phyloP scores from a whole-genome alignment of 2,329 filamentous ascomycete species.

The Thielaviopsis ethacetica region DNA sequence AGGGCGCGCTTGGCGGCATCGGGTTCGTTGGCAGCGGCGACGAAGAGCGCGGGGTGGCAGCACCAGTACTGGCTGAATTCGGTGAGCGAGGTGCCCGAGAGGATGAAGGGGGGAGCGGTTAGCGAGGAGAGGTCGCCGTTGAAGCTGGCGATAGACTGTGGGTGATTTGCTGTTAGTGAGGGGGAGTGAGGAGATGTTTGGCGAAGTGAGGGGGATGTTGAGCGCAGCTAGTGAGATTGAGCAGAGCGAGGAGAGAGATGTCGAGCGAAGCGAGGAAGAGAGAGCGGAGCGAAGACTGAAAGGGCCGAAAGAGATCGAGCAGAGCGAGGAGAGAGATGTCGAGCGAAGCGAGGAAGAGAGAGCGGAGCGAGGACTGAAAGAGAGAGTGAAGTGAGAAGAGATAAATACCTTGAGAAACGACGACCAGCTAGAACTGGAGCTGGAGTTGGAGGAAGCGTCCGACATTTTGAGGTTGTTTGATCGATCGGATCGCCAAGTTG shows the following conservation, averaged over 20 bases:
- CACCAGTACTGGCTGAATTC: conserved; percentile 76
- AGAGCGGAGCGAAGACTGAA: too few relatives aligned
- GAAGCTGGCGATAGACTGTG: conserved; percentile 60
- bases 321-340: not conserved
- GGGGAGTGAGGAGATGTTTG: too few relatives aligned
- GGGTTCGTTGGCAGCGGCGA: conserved; percentile 63
- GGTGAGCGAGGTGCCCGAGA: conserved; percentile 60
- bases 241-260: not conserved
- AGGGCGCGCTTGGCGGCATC: conserved; percentile 70
- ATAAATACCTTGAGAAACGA: conserved; percentile 35
- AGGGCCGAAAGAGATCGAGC: too few relatives aligned
- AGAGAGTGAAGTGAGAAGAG: not conserved
- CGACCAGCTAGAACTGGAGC: conserved; percentile 30
- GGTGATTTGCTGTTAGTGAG: not conserved
- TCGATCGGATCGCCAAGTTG: too few relatives aligned
- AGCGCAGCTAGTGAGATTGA: not conserved
- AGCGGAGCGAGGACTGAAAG: not conserved
- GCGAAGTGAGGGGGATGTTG: too few relatives aligned
- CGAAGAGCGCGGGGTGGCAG: conserved; percentile 60
- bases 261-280: not conserved
- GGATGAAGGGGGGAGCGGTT: conserved; percentile 69
- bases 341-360: not conserved
- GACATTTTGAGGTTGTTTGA: conserved; percentile 3
- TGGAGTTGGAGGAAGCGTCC: conserved; percentile 19
- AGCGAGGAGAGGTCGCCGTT: conserved; percentile 67